Base-by-base conservation (phyloP, 169 alveolate genomes). In the Plasmodium gaboni region DNA sequence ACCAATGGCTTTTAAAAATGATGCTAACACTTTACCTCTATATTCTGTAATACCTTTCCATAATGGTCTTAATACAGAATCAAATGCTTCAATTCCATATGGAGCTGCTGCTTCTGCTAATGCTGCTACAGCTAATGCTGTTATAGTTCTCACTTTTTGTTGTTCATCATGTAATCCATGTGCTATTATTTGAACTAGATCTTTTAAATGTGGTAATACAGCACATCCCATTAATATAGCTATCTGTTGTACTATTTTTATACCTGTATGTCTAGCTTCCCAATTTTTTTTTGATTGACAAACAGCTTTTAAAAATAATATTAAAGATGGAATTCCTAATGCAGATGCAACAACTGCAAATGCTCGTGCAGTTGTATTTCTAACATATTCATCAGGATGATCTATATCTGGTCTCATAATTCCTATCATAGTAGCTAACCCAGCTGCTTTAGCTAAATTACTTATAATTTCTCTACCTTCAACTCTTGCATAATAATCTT, bases 241-340 rank as follows among this genome's bases (percentile, higher is more conserved):
- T 26, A 98, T 97, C 94, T 98, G 99, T 93, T 99, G 99, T 2
- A 99, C 98, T 2, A 98, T 98, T 91, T 98, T 99, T 69, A 99
- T 98, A 8, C 99, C 99, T n/a, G 99, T 99, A 89, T 99, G 99
- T 63, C 99, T 95, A 6, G 99, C 99, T 86, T 98, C 98, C 99
- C 99, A 98, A 60, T 97, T 97, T 88, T 98, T 99, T 89, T 97
- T 98, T 42, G 98, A 95, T 78, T 97, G 97, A 83, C 99, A 98
- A 13, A 98, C 99, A 0, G 99, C 99, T 91, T 98, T 98, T 60
- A 99, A 92, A 95, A 99, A 99, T 50, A 99, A 98, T 28, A 98
- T 95, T 88, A 98, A 71, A 51, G 99, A 97, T 22, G 99, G 99
- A 4, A 99, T 97, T 15, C 99, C 99, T 87, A 98, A 93, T 17